Percentiles rank a stretch among this genome's conserved stretches.
These are phyloP conservation scores for Vinca minor DNA, from an alignment of 257 asterid species.

Conservation along the genomic window DNA sequence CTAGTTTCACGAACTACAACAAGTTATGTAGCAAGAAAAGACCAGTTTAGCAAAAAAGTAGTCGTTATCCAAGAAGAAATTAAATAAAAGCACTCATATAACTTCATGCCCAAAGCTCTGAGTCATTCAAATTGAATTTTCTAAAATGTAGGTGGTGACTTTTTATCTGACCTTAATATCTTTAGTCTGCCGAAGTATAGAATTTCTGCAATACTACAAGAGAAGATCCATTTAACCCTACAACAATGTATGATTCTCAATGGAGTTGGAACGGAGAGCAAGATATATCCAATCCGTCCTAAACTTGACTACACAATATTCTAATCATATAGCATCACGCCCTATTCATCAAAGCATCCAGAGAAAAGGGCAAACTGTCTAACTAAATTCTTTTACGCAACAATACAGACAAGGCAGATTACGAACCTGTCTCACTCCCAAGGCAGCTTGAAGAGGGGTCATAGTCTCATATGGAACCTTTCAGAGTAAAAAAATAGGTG, in stretches of 20 bases:
- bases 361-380: too few relatives aligned
- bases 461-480: constrained; percentile 79
- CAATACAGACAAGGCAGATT: background rate
- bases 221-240: background rate
- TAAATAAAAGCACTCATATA: too few relatives aligned
- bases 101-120: background rate
- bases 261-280: too few relatives aligned
- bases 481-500: constrained; percentile 17
- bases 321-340: background rate
- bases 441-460: constrained; percentile 83
- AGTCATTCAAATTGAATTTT: background rate
- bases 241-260: background rate
- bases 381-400: background rate
- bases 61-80: too few relatives aligned
- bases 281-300: background rate
- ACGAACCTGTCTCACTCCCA: constrained; percentile 85
- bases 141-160: background rate
- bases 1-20: too few relatives aligned
- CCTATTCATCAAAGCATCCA: too few relatives aligned
- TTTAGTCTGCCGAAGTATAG: background rate
- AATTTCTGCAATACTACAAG: background rate
- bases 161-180: background rate
- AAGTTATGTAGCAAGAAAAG: too few relatives aligned
- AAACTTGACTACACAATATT: background rate
- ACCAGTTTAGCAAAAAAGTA: too few relatives aligned